Conservation (phyloP, 768 basidiomycete genomes). For the Boletus rubropictus region DNA sequence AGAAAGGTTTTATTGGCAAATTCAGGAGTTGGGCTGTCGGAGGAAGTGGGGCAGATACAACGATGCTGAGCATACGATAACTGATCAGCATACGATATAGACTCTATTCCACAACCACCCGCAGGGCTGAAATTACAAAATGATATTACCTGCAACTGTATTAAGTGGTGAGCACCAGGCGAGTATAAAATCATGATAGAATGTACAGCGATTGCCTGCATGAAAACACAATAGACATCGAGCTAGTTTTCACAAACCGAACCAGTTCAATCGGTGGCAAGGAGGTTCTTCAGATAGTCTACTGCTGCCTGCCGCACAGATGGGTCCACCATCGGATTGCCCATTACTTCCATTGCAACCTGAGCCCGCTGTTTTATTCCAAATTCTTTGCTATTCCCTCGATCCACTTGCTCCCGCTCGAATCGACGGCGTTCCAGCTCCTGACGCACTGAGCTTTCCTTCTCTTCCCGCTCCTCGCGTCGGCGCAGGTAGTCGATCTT, state of each 20-base stretch:
- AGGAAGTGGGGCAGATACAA: not conserved
- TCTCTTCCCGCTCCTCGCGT: conserved; percentile 65
- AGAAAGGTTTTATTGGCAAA: not conserved
- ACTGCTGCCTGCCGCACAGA: conserved; percentile 60
- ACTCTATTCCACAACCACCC: not conserved
- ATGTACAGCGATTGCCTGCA: conserved; percentile 12
- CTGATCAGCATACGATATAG: not conserved
- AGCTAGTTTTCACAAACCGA: conserved; percentile 9
- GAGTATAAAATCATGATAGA: conserved; percentile 7
- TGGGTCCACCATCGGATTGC: conserved; percentile 52
- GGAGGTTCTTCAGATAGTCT: conserved; percentile 67
- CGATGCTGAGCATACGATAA: not conserved
- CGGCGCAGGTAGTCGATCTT: conserved; percentile 64
- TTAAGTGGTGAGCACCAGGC: not conserved
- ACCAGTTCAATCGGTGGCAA: conserved; percentile 33
- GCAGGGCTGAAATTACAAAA: not conserved
- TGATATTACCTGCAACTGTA: conserved; percentile 8
- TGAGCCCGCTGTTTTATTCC: conserved; percentile 57
- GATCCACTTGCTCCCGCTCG: conserved; percentile 53
- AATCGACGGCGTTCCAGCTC: conserved; percentile 49
- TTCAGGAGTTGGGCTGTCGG: not conserved
- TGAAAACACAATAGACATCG: conserved; percentile 1
- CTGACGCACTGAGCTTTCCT: conserved; percentile 44
- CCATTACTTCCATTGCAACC: conserved; percentile 61
- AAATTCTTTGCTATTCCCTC: conserved; percentile 48